phyloP scores from a whole-genome alignment of 1,284 basidiomycete species.

The Spongiforma sp. region DNA sequence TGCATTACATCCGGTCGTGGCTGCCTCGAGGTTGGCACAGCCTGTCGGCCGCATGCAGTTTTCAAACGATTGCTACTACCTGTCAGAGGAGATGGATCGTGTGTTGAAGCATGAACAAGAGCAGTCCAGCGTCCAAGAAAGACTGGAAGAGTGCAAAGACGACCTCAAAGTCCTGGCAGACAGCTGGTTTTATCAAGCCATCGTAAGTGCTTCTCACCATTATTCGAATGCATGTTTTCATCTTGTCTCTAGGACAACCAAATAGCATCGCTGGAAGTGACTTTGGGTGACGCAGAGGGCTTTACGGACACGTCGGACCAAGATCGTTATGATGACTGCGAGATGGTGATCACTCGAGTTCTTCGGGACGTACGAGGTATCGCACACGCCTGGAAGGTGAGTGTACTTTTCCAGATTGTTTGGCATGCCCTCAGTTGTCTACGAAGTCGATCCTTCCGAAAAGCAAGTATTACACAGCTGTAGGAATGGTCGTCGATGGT shows the following conservation, averaged over 20 bases:
- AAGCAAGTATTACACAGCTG: slow-evolving; percentile 67
- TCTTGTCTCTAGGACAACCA: slow-evolving; percentile 28
- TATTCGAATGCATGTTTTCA: slow-evolving; percentile 4
- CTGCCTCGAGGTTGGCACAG: slow-evolving; percentile 57
- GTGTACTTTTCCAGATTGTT: slow-evolving; percentile 19
- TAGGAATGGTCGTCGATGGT: slow-evolving; percentile 80
- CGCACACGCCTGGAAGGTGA: slow-evolving; percentile 77
- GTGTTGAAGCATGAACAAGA: slow-evolving; percentile 37
- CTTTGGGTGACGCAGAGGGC: slow-evolving; percentile 67
- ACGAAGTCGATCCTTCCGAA: slow-evolving; percentile 62
- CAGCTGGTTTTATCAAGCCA: slow-evolving; percentile 69
- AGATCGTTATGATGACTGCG: slow-evolving; percentile 79
- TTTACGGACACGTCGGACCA: slow-evolving; percentile 80
- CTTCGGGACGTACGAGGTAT: slow-evolving; percentile 71
- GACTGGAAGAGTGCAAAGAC: slow-evolving; percentile 54
- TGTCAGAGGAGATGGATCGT: slow-evolving; percentile 56
- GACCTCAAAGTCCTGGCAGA: slow-evolving; percentile 59
- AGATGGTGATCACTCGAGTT: slow-evolving; percentile 71
- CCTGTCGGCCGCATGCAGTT: slow-evolving; percentile 77
- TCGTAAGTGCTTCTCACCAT: slow-evolving; percentile 51
- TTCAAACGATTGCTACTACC: slow-evolving; percentile 85
- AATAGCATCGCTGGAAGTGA: slow-evolving; percentile 10
- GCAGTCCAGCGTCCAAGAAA: slow-evolving; percentile 44
- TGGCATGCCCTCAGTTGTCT: slow-evolving; percentile 11
- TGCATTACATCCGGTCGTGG: slow-evolving; percentile 80